Percentiles rank a stretch among this genome's conserved stretches.
phyloP scores from a whole-genome alignment of 2,329 filamentous ascomycete genomes.

The Alternaria ethzedia region DNA sequence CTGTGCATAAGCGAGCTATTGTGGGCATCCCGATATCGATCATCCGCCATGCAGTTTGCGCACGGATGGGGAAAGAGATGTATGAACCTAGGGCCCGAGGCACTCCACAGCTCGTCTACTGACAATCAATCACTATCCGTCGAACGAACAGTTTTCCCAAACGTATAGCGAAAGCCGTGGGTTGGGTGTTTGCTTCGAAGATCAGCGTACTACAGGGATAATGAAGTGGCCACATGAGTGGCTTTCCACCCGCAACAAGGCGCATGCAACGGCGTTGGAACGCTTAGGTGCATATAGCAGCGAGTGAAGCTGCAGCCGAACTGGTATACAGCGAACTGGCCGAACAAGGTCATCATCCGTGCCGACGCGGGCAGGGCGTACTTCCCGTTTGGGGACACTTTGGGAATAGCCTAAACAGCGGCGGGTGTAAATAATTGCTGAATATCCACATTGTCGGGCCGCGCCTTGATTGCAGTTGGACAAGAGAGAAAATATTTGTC shows the following conservation, averaged over 20 bases:
- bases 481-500: background rate
- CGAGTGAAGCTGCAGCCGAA: background rate
- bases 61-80: slow-evolving; percentile 2
- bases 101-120: background rate
- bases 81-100: background rate
- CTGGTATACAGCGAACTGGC: background rate
- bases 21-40: background rate
- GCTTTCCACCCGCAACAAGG: background rate
- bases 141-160: background rate
- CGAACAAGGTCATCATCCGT: background rate
- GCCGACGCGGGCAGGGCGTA: slow-evolving; percentile 2
- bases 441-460: slow-evolving; percentile 1
- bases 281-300: slow-evolving; percentile 1
- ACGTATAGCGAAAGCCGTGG: background rate
- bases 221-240: slow-evolving; percentile 2
- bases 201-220: slow-evolving; percentile 3
- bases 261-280: slow-evolving; percentile 2
- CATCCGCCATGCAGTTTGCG: background rate
- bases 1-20: background rate
- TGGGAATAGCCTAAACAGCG: slow-evolving; percentile 5
- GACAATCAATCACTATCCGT: background rate
- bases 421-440: background rate
- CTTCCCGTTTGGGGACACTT: background rate
- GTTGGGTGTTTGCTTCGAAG: background rate
- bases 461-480: background rate